A percentile compares a stretch with the other conserved stretches of the same genome.
These are phyloP conservation scores for Pseudocercospora musae DNA, from an alignment of 2,329 filamentous ascomycete species.

Conservation along the genomic window DNA sequence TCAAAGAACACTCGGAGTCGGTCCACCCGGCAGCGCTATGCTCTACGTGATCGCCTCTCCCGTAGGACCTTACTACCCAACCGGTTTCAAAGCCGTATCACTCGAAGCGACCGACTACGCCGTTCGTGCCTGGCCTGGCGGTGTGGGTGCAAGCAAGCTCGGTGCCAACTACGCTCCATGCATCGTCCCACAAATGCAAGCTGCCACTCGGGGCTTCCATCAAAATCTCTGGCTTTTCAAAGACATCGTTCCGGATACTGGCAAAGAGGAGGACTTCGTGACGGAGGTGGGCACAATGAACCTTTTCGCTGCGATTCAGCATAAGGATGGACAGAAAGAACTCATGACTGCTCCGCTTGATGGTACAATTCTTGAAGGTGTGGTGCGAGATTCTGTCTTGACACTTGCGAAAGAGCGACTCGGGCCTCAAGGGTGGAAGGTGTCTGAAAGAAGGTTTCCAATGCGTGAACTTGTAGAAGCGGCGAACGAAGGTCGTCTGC, in stretches of 20 bases:
- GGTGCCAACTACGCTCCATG: conserved; percentile 99
- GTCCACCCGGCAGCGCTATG: conserved; percentile 84
- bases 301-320: conserved; percentile 81
- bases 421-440: conserved; percentile 78
- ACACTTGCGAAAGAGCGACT: conserved; percentile 79
- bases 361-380: conserved; percentile 92
- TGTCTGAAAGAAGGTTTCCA: conserved; percentile 85
- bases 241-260: conserved; percentile 46
- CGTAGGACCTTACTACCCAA: conserved; percentile 96
- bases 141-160: conserved; percentile 96
- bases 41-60: conserved; percentile 94
- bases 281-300: conserved; percentile 99
- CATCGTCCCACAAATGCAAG: conserved; percentile 92
- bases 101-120: conserved; percentile 96
- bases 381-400: conserved; percentile 90
- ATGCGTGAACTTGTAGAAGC: conserved; percentile 84
- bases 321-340: conserved; percentile 88
- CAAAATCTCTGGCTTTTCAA: conserved; percentile 99
- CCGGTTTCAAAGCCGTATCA: conserved; percentile 94
- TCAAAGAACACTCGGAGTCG: conserved; percentile 87
- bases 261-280: conserved; percentile 71
- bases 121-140: conserved; percentile 86
- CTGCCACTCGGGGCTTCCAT: conserved; percentile 87
- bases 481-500: conserved; percentile 73
- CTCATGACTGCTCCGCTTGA: conserved; percentile 93